phyloP scores from a whole-genome alignment of 2,329 filamentous ascomycete species.

The Apiospora malaysiana region DNA sequence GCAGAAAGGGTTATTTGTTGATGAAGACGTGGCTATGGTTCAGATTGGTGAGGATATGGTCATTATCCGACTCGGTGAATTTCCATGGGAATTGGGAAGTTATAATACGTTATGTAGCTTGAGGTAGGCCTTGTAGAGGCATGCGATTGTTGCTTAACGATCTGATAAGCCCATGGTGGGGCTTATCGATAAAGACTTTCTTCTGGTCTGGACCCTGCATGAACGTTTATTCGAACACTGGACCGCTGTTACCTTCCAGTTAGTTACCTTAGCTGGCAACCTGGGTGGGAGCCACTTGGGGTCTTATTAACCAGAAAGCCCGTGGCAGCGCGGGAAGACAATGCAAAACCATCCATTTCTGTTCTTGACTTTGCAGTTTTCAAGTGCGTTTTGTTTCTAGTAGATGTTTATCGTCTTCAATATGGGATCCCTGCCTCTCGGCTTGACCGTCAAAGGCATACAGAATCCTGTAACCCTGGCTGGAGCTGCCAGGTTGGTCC shows the following conservation, averaged over 20 bases:
- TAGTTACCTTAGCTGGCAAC: background rate
- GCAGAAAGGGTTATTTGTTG: background rate
- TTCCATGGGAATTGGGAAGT: background rate
- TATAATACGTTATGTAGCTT: background rate
- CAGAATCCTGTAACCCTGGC: background rate
- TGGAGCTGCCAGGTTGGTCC: background rate
- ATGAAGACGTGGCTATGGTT: background rate
- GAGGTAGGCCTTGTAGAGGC: background rate
- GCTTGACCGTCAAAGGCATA: background rate
- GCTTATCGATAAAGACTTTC: constrained; percentile 12
- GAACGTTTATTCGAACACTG: constrained; percentile 8
- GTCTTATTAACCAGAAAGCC: background rate
- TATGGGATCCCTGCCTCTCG: background rate
- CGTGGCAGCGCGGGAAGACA: background rate
- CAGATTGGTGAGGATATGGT: constrained; percentile 4
- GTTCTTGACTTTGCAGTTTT: too few relatives aligned
- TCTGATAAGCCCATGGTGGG: constrained; percentile 18
- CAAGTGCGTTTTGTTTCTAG: too few relatives aligned
- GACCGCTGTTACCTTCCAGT: too few relatives aligned
- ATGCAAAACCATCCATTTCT: background rate
- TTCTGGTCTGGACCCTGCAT: constrained; percentile 12
- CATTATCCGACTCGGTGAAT: constrained; percentile 1
- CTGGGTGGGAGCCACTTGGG: background rate
- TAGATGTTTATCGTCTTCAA: background rate
- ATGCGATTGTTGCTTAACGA: constrained; percentile 13